Base-by-base conservation (phyloP, 305 asterid genomes). In the Caryopteris hybrid region DNA sequence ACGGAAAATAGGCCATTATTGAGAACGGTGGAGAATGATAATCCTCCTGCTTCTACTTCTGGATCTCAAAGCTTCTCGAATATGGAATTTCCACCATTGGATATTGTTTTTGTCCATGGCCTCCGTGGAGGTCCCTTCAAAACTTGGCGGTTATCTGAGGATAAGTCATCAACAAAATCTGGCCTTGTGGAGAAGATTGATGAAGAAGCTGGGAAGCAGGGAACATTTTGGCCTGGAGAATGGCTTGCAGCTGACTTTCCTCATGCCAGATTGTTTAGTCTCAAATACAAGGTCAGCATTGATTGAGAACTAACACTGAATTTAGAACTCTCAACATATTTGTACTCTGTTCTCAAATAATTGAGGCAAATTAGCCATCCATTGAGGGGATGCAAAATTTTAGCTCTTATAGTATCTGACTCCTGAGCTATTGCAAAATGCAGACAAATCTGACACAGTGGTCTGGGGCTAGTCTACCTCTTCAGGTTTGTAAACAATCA, bases 131-230 rank as follows among this genome's bases (percentile, higher is more conserved):
- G 99, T 38, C 97, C 99, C 74, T 91, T 94, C 74, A 94, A 94
- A 81, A 87, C 96, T 20, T 94, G 99, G 99, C 89, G 98, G 74
- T 70, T 94, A 76, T 91, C 99, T 11, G 99, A 91, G 78, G 91
- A 91, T 80, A 94, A 94, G 85, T 89, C 88, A 53, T 94, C 99
- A 11, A 91, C 98, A 23, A 94, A 94, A 78, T 94, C 99, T 74
- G 99, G 99, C 80, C 95, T 94, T 72, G 96, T 94, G 68, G 99
- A 94, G 82, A 94, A 91, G 84, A 94, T 94, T 81, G 99, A 94
- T 59, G 96, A 89, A 83, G 99, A 94, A 76, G 98, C 98, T 57
- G 99, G 99, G 56, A 89, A 83, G 77, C 89, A 85, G 66, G 99
- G 99, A 78, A 87, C 99, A 59, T 91, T 94, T 70, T 94, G 99